Conservation (phyloP, 1,284 basidiomycete species). For the Cutaneotrichosporon sp. region DNA sequence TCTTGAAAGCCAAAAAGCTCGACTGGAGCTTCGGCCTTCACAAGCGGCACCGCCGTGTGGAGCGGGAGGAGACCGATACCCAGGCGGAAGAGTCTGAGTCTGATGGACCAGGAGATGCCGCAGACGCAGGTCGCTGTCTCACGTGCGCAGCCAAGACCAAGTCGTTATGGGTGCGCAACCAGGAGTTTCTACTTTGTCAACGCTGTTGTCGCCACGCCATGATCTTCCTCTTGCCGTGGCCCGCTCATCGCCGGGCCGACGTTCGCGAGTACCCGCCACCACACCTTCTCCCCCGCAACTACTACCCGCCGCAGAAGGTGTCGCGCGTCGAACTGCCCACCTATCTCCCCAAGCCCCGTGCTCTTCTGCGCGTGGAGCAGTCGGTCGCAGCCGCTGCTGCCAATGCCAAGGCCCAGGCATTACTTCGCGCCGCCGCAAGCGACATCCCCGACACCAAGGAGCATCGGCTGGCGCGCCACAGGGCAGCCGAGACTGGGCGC, state of each 20-base stretch:
- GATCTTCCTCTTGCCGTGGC: conserved; percentile 48
- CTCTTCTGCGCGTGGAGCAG: conserved; percentile 23
- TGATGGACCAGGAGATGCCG: not conserved
- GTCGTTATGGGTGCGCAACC: conserved; percentile 42
- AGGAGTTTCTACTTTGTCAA: conserved; percentile 43
- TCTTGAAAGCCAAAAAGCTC: conserved; percentile 10
- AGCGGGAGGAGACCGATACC: not conserved
- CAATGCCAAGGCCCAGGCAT: conserved; percentile 10
- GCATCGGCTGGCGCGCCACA: conserved; percentile 15
- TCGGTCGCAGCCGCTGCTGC: not conserved
- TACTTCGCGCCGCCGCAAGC: not conserved
- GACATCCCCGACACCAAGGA: conserved; percentile 11
- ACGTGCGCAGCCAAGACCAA: conserved; percentile 41
- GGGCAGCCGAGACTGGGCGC: conserved; percentile 7
- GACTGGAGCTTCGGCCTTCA: not conserved
- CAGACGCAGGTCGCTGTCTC: conserved; percentile 29
- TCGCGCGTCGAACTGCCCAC: conserved; percentile 39
- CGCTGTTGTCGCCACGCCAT: conserved; percentile 50
- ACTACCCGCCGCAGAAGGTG: conserved; percentile 27
- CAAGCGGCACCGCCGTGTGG: not conserved
- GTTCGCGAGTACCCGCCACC: conserved; percentile 41
- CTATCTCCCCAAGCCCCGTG: conserved; percentile 14
- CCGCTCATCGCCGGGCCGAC: conserved; percentile 34
- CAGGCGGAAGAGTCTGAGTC: not conserved
- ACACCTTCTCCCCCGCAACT: conserved; percentile 36